Percentiles rank a stretch among this genome's conserved stretches.
phyloP scores from a whole-genome alignment of 2,329 filamentous ascomycete species.

The Aspergillus tubingensis region DNA sequence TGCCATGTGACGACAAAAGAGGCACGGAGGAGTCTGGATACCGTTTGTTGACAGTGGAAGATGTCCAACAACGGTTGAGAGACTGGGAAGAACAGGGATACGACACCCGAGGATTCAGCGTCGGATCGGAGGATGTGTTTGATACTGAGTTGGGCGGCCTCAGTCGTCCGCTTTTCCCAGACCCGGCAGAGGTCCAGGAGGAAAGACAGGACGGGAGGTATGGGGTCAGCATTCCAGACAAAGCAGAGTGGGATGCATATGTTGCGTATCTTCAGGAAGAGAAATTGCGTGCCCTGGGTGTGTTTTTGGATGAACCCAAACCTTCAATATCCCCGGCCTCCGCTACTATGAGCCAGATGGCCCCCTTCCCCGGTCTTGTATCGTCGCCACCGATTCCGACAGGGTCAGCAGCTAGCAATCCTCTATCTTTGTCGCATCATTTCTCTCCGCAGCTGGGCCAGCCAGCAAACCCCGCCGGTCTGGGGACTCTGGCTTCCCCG shows the following conservation, averaged over 20 bases:
- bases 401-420: conserved; percentile 73
- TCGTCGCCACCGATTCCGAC: conserved; percentile 84
- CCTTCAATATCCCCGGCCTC: conserved; percentile 68
- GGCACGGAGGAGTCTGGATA: conserved; percentile 50
- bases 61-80: conserved; percentile 43
- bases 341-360: conserved; percentile 66
- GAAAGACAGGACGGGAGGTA: conserved; percentile 37
- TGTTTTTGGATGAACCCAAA: conserved; percentile 74
- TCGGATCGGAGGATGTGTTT: conserved; percentile 32
- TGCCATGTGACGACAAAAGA: conserved; percentile 68
- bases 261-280: conserved; percentile 82
- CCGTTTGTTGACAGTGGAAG: conserved; percentile 41
- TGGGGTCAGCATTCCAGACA: conserved; percentile 47
- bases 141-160: conserved; percentile 40
- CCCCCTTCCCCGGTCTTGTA: conserved; percentile 72
- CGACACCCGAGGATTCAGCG: conserved; percentile 44
- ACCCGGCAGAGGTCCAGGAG: conserved; percentile 39
- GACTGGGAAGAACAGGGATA: conserved; percentile 48
- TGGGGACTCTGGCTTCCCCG: conserved; percentile 70
- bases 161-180: conserved; percentile 48
- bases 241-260: conserved; percentile 71
- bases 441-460: conserved; percentile 64
- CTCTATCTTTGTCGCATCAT: conserved; percentile 60
- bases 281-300: conserved; percentile 87
- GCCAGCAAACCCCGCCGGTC: conserved; percentile 62